Base-by-base conservation (phyloP, 371 early-diverging fungal genomes). In the Mucor lusitanicus region DNA sequence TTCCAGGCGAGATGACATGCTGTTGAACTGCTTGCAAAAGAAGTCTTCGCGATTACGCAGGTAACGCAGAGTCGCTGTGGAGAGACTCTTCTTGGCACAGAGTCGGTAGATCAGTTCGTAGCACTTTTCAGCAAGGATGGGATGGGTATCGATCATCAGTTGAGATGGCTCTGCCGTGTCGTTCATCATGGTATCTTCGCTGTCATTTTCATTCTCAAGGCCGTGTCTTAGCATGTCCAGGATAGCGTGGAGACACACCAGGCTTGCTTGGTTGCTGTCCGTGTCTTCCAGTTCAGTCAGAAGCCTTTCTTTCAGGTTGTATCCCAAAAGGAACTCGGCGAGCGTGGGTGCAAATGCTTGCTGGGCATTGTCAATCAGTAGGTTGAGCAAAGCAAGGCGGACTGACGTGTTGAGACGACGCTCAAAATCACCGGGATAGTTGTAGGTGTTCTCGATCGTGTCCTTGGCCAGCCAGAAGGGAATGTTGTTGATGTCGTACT, bases 281-380 rank as follows among this genome's bases (percentile, higher is more conserved):
- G 79, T 77, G 60, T 88, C 83, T 23, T 74, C 69, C 7, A 86
- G 71, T 6, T 73, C 71, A 0, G 78, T 65, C 6, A 75, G 69
- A 42, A 79, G 72, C 4, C 61, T 59, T 3, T 44, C 56, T 13
- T 53, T 53, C 8, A 80, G 48, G 33, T 92, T 84, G 65, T 88
- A 94, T 3, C 98, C 97, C 2, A 98, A 80, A 42, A 97, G 75
- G 63, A 93, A 95, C 70, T 97, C 97, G 3, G 94, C 85, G 23
- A 97, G 74, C 0, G 91, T 89, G 0, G 95, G 94, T n/a, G 83
- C 71, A 6, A 75, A 68, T 35, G 71, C 68, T 6, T 74, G 66
- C 5, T 70, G 68, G 21, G 91, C 61, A 73, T 91, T 94, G 28
- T 85, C 75, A 5, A 93, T 61, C 25, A 94, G 74, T 63, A 94